Conservation (phyloP, 257 asterid species). For the Vinca minor region DNA sequence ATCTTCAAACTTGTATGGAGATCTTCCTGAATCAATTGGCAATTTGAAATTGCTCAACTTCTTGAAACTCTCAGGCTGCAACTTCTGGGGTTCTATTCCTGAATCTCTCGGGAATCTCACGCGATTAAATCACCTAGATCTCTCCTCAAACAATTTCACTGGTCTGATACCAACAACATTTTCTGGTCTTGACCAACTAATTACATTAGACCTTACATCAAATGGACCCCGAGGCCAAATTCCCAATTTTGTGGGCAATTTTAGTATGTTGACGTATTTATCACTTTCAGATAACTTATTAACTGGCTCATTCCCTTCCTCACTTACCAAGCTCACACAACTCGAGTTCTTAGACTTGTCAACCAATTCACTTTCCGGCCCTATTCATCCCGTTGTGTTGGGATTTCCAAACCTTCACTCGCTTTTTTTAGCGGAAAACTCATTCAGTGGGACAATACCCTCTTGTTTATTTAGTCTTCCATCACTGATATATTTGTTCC, state of each 20-base stretch:
- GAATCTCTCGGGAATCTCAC: slow-evolving; percentile 20
- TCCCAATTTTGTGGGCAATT: slow-evolving; percentile 13
- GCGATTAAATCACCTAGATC: slow-evolving; percentile 4
- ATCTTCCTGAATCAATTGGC: slow-evolving; percentile 20
- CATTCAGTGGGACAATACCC: slow-evolving; percentile 14
- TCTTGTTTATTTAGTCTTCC: slow-evolving; percentile 19
- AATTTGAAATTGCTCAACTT: slow-evolving; percentile 5
- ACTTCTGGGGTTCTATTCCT: slow-evolving; percentile 22
- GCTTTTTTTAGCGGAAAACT: slow-evolving; percentile 12
- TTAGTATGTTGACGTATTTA: not conserved
- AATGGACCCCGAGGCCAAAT: slow-evolving; percentile 16
- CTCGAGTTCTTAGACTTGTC: slow-evolving; percentile 11
- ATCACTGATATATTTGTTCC: slow-evolving; percentile 2
- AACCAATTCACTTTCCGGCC: slow-evolving; percentile 15
- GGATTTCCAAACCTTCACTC: slow-evolving; percentile 9
- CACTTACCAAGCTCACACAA: slow-evolving; percentile 11
- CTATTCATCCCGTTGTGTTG: slow-evolving; percentile 4
- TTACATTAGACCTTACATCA: slow-evolving; percentile 11
- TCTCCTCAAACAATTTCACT: slow-evolving; percentile 15
- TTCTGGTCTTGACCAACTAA: slow-evolving; percentile 16
- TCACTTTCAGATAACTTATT: slow-evolving; percentile 1
- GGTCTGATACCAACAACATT: slow-evolving; percentile 22
- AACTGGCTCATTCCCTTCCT: slow-evolving; percentile 14
- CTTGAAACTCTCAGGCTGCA: slow-evolving; percentile 15
- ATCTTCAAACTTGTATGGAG: slow-evolving; percentile 19